Conservation (phyloP, 2,329 filamentous ascomycete genomes). For the Neonectria sp. region DNA sequence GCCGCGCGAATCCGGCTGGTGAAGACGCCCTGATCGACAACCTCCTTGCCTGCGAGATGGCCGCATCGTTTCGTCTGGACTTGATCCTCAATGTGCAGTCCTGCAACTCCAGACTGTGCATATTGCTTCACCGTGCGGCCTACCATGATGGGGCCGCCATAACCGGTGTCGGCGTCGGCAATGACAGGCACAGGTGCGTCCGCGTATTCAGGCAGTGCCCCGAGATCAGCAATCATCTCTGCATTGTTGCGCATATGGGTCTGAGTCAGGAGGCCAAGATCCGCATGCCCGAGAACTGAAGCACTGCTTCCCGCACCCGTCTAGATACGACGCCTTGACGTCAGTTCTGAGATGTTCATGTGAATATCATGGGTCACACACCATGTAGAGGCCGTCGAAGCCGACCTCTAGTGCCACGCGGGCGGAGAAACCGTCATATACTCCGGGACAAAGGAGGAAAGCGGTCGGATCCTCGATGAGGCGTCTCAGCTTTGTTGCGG, state of each 20-base stretch:
- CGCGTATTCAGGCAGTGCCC: no score
- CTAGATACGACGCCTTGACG: conserved; percentile 38
- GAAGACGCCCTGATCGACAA: conserved; percentile 67
- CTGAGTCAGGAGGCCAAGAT: conserved; percentile 73
- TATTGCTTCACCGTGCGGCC: conserved; percentile 67
- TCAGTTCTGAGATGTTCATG: no score
- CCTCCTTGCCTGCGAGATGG: conserved; percentile 72
- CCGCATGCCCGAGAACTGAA: conserved; percentile 73
- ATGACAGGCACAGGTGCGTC: conserved; percentile 70
- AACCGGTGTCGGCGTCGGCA: conserved; percentile 73
- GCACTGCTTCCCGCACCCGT: conserved; percentile 76
- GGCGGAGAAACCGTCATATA: background rate
- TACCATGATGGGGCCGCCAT: conserved; percentile 67
- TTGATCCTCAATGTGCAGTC: conserved; percentile 75
- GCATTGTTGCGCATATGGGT: conserved; percentile 75
- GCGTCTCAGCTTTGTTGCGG: background rate
- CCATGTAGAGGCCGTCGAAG: background rate
- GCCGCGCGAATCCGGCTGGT: conserved; percentile 70
- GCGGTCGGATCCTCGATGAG: background rate
- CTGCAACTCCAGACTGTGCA: conserved; percentile 69
- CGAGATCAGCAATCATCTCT: conserved; percentile 72
- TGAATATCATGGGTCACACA: no score
- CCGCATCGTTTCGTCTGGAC: conserved; percentile 76
- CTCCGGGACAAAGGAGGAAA: background rate
- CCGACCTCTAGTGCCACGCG: background rate